phyloP scores from a whole-genome alignment of 2,329 filamentous ascomycete species.

The Huntiella decipiens region DNA sequence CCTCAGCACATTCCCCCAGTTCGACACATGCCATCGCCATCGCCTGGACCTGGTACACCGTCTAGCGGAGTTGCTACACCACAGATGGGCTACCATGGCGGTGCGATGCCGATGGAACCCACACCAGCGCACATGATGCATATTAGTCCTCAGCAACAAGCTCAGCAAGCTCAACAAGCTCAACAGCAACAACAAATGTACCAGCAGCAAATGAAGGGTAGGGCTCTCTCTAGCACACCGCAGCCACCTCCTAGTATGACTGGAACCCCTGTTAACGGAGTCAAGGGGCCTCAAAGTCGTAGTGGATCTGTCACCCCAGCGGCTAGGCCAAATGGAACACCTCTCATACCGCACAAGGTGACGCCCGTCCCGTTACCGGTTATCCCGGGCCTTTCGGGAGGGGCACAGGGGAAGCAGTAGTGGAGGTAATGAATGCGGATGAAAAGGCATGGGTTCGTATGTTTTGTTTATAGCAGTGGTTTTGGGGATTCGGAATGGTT shows the following conservation, averaged over 20 bases:
- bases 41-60: slow-evolving; percentile 9
- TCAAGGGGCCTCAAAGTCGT: background rate
- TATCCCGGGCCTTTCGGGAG: slow-evolving; percentile 16
- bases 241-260: background rate
- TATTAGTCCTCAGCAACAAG: no score
- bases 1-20: slow-evolving; percentile 7
- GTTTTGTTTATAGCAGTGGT: background rate
- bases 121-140: slow-evolving; percentile 18
- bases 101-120: background rate
- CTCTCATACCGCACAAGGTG: slow-evolving; percentile 22
- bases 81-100: slow-evolving; percentile 5
- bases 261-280: background rate
- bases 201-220: slow-evolving; percentile 28
- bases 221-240: slow-evolving; percentile 19
- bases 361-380: slow-evolving; percentile 26
- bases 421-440: background rate
- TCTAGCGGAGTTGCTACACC: background rate
- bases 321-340: slow-evolving; percentile 12
- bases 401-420: background rate
- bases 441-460: background rate
- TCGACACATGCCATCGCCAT: slow-evolving; percentile 9
- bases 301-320: slow-evolving; percentile 10
- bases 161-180: slow-evolving; percentile 16
- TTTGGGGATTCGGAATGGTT: slow-evolving; percentile 1
- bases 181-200: slow-evolving; percentile 30